Evolutionary conservation across 805 yeast species (phyloP).

Genomic region (Nakazawaea anatomiae): DNA sequence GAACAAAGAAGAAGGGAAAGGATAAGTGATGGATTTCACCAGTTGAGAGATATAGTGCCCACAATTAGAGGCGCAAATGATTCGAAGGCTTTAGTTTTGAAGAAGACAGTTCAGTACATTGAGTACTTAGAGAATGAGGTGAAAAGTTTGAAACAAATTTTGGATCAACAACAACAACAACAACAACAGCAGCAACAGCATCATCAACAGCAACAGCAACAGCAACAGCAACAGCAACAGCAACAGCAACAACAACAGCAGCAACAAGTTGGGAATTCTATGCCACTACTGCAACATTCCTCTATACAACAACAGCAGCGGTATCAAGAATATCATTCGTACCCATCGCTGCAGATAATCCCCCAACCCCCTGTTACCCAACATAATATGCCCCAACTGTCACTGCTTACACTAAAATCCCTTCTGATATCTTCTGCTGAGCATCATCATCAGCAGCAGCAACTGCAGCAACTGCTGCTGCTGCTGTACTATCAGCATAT

Average conservation of each 20-base stretch:
- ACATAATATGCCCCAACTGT: background rate
- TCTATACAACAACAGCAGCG: background rate
- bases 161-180: constrained; percentile 12
- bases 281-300: background rate
- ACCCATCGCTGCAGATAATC: background rate
- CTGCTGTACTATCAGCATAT: background rate
- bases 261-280: background rate
- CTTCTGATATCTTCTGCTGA: too few relatives aligned
- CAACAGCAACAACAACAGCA: background rate
- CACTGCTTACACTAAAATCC: too few relatives aligned
- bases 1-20: constrained; percentile 41
- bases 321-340: background rate
- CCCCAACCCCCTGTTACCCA: background rate
- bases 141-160: constrained; percentile 14
- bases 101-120: constrained; percentile 36
- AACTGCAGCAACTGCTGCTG: background rate
- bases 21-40: constrained; percentile 39
- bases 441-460: background rate
- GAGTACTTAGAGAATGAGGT: constrained; percentile 28
- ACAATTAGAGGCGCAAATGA: constrained; percentile 33
- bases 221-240: background rate
- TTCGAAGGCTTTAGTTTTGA: constrained; percentile 38
- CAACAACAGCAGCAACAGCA: constrained; percentile 5
- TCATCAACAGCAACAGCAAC: constrained; percentile 1
- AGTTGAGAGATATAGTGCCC: constrained; percentile 32